Evolutionary conservation across 2,329 filamentous ascomycete species (phyloP).

Genomic region (Pseudopyrenochaeta lycopersici): DNA sequence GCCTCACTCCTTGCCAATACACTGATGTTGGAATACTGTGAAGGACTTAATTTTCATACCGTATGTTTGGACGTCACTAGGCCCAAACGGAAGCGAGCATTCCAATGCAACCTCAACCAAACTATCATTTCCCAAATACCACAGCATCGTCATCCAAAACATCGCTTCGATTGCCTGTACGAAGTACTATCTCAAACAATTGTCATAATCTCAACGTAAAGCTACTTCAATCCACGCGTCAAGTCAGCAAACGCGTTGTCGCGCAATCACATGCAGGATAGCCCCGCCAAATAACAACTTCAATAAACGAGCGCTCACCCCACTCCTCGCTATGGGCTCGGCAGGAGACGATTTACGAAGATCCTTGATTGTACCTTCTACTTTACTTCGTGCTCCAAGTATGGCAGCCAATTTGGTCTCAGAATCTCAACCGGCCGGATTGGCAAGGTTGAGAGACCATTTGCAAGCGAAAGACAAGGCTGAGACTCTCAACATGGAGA

Average conservation of each 20-base stretch:
- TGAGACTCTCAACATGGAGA: conserved; percentile 13
- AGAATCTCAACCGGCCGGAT: neutral
- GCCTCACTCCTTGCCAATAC: too few species aligned
- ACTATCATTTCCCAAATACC: too few species aligned
- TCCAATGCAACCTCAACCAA: too few species aligned
- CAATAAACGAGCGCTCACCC: conserved; percentile 9
- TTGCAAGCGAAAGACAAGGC: neutral
- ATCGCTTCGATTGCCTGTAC: neutral
- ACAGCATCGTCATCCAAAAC: neutral
- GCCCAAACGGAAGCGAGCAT: neutral
- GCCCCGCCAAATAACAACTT: conserved; percentile 10
- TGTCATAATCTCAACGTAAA: neutral
- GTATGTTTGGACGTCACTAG: neutral
- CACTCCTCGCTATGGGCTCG: conserved; percentile 10
- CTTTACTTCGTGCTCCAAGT: conserved; percentile 27
- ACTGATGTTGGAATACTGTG: too few species aligned
- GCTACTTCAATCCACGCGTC: neutral
- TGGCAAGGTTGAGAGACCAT: neutral
- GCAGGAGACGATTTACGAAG: conserved; percentile 28
- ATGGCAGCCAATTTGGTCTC: neutral
- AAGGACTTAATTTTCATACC: too few species aligned
- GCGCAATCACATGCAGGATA: conserved; percentile 33
- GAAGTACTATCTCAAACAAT: neutral
- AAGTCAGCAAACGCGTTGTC: conserved; percentile 24
- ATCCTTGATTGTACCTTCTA: conserved; percentile 26